These are phyloP conservation scores for Colletotrichum cordylinicola DNA, from an alignment of 2,329 filamentous ascomycete genomes.

Conservation along the genomic window DNA sequence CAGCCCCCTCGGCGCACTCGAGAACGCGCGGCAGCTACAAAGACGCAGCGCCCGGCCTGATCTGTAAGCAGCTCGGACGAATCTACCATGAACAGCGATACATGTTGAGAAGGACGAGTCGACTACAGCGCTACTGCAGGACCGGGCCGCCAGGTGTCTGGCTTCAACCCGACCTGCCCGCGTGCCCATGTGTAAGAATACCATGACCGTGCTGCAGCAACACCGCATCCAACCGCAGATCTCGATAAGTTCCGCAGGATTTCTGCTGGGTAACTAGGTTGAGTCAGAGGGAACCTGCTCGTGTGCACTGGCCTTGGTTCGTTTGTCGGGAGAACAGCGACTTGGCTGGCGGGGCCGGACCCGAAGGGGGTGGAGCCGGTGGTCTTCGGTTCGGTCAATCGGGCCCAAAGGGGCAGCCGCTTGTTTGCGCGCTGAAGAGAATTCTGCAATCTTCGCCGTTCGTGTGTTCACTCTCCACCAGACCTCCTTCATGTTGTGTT, in stretches of 20 bases:
- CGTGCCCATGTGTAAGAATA: not conserved
- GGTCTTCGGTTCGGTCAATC: not conserved
- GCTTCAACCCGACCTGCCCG: not conserved
- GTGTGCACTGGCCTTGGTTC: not conserved
- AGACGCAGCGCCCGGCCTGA: not conserved
- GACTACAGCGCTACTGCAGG: not conserved
- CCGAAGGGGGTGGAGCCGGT: constrained; percentile 9
- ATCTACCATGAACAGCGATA: not conserved
- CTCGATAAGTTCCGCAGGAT: not conserved
- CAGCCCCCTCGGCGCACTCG: not conserved
- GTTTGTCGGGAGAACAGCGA: not conserved
- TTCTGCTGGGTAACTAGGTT: not conserved
- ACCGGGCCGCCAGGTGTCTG: not conserved
- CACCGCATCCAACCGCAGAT: not conserved
- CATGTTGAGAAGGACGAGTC: not conserved
- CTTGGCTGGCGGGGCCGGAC: not conserved
- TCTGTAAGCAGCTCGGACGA: not conserved
- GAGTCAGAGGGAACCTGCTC: not conserved
- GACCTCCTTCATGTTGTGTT: not conserved
- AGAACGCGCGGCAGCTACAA: not conserved
- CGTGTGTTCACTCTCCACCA: not conserved
- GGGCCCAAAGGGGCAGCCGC: not conserved
- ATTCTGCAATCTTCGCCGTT: not conserved
- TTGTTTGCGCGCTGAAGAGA: not conserved
- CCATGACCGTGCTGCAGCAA: not conserved